Evolutionary conservation across 257 asterid genomes (phyloP).

Genomic region (Verbena officinalis): DNA sequence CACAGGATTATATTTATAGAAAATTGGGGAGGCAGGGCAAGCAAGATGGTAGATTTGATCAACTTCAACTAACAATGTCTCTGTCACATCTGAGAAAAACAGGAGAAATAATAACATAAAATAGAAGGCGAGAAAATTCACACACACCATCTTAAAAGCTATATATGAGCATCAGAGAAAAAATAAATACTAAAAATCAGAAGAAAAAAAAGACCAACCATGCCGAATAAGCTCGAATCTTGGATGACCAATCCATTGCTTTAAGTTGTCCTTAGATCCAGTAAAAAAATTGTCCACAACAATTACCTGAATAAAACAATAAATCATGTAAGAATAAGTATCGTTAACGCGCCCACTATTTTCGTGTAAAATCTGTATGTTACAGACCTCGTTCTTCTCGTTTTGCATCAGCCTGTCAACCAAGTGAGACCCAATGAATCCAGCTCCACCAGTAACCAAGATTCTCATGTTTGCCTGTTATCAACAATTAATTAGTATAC

Average conservation of each 20-base stretch:
- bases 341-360: neutral
- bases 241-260: constrained; percentile 93
- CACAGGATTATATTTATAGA: constrained; percentile 94
- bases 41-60: constrained; percentile 97
- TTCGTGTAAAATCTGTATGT: neutral
- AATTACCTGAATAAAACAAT: constrained; percentile 54
- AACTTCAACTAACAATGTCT: constrained; percentile 80
- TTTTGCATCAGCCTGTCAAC: constrained; percentile 89
- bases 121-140: neutral
- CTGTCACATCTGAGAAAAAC: constrained; percentile 72
- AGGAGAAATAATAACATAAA: neutral
- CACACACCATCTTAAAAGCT: no score
- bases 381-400: constrained; percentile 84
- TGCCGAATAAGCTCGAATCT: constrained; percentile 88
- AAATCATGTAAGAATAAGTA: neutral
- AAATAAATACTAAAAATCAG: neutral
- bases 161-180: neutral
- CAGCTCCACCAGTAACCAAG: constrained; percentile 95
- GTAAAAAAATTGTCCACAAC: constrained; percentile 93
- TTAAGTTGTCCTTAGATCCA: constrained; percentile 88
- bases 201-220: neutral
- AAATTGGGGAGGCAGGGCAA: constrained; percentile 96
- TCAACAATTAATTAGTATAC: constrained; percentile 16
- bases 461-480: constrained; percentile 91
- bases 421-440: constrained; percentile 97